Base-by-base conservation (phyloP, 2,329 filamentous ascomycete genomes). In the Xylogone sp. region DNA sequence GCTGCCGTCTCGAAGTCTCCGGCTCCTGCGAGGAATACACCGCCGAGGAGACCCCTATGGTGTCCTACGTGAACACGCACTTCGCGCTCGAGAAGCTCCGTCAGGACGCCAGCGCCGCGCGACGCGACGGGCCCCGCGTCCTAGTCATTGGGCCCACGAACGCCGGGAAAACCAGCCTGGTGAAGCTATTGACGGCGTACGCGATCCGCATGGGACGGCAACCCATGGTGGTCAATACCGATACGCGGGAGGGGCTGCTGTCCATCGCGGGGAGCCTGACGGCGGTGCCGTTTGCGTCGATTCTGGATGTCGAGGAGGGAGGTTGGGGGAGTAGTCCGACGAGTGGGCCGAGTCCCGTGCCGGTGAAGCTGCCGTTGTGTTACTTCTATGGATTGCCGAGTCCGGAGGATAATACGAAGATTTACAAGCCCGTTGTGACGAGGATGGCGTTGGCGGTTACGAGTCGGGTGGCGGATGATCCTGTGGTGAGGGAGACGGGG, bases 291-390 rank as follows among this genome's bases (percentile, higher is more conserved):
- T 91, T 96, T 65, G 88, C 88, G 9, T 90, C 88, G 0, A 82
- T 96, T 61, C 82, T 97, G 72, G 93, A 97, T 68, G 79, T 96
- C 21, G 88, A 93, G 62, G 86, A 90, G 55, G 90, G 88, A 19
- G n/a, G n/a, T n/a, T 97, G 91, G 85, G 94, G 94, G 9, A 90
- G 82, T 59, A 92, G 90, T 60, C 92, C 93, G 0, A 96, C 92
- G 62, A 95, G 88, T 58, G 94, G 93, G 0, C 92, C 94, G 0
- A 94, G 87, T 60, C 82, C 85, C 1, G 84, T 96, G 18, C 92
- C 93, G 0, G 90, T 96, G 48, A 97, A 97, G 74, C 77, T 96
- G 61, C 94, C 94, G 4, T 73, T 99, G 49, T 90, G 93, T 22
- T 96, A 96, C 66, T 90, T 91, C 69, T 96, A 89, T 68, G 93